phyloP scores from a whole-genome alignment of 2,329 filamentous ascomycete genomes.

The Byssochlamys sp. region DNA sequence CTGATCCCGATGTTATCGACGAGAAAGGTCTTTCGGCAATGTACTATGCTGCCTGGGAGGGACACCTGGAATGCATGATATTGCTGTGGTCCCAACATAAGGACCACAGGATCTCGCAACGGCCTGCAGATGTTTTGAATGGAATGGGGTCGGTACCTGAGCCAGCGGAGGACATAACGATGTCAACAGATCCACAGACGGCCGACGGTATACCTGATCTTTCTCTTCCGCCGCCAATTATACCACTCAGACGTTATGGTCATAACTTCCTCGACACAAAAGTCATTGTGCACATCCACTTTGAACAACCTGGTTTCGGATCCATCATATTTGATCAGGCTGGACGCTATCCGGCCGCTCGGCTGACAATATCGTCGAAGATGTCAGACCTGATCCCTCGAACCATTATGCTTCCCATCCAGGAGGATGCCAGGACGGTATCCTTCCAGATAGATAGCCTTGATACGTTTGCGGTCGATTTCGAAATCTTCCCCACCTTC shows the following conservation, averaged over 20 bases:
- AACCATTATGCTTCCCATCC: slow-evolving; percentile 88
- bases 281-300: slow-evolving; percentile 85
- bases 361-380: slow-evolving; percentile 93
- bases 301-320: slow-evolving; percentile 57
- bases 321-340: slow-evolving; percentile 94
- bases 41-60: slow-evolving; percentile 98
- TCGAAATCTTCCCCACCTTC: slow-evolving; percentile 95
- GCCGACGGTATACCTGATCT: slow-evolving; percentile 83
- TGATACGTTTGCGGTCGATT: slow-evolving; percentile 86
- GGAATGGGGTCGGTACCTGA: slow-evolving; percentile 21
- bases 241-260: slow-evolving; percentile 84
- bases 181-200: slow-evolving; percentile 56
- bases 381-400: slow-evolving; percentile 90
- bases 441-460: slow-evolving; percentile 94
- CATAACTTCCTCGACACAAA: slow-evolving; percentile 98
- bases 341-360: slow-evolving; percentile 87
- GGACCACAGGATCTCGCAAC: slow-evolving; percentile 14
- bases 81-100: slow-evolving; percentile 50
- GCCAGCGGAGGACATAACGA: slow-evolving; percentile 22
- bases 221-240: slow-evolving; percentile 87
- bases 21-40: slow-evolving; percentile 89
- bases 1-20: slow-evolving; percentile 69
- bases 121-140: slow-evolving; percentile 26
- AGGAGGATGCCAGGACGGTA: slow-evolving; percentile 86
- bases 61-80: slow-evolving; percentile 87